Evolutionary conservation across 1,284 basidiomycete species (phyloP).

Genomic region (Pholiota adiposa): DNA sequence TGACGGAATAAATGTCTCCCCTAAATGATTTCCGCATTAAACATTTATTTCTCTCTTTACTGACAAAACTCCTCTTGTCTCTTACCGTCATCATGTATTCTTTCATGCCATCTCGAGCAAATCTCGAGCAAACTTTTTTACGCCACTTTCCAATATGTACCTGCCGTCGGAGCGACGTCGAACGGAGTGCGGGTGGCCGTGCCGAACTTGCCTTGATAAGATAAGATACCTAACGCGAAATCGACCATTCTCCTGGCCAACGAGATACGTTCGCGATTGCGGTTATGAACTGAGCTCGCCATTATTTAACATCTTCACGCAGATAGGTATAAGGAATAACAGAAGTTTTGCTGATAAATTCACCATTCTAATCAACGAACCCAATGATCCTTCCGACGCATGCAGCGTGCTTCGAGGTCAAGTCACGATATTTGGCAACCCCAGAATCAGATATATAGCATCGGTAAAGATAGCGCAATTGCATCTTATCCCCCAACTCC

Average conservation of each 20-base stretch:
- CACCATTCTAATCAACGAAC: neutral
- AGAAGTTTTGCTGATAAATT: neutral
- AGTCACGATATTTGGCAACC: neutral
- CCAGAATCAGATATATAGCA: neutral
- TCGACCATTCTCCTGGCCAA: neutral
- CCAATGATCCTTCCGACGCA: constrained; percentile 9
- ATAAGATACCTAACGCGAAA: neutral
- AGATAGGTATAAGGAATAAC: neutral
- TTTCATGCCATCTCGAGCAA: too few relatives aligned
- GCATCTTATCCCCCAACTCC: constrained; percentile 16
- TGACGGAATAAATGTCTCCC: too few relatives aligned
- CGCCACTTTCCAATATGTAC: too few relatives aligned
- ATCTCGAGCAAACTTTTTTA: too few relatives aligned
- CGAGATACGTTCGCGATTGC: neutral
- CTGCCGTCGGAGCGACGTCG: neutral
- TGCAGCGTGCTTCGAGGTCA: neutral
- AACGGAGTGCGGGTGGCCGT: neutral
- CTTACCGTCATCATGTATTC: too few relatives aligned
- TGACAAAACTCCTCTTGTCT: too few relatives aligned
- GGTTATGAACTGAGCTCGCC: neutral
- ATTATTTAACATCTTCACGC: neutral
- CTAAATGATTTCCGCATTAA: too few relatives aligned
- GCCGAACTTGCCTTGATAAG: neutral
- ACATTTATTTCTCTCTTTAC: too few relatives aligned
- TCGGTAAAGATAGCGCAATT: neutral